Percentiles rank a stretch among this genome's conserved stretches.
Conservation (phyloP, 345 rosid species). For the Toxicodendron radicans region DNA sequence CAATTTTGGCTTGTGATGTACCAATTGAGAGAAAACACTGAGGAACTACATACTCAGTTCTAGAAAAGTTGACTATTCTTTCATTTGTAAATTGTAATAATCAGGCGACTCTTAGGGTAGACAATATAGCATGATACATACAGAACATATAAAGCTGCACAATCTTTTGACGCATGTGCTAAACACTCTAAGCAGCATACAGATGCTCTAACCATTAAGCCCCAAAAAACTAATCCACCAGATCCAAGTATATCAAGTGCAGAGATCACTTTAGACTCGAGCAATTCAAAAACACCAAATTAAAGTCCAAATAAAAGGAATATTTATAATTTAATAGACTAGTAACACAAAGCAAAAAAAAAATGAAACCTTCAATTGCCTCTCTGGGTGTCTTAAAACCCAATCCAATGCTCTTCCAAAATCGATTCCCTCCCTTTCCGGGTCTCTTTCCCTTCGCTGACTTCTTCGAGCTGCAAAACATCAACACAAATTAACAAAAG, state of each 20-base stretch:
- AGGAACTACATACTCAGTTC: neutral
- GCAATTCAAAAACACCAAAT: too few relatives aligned
- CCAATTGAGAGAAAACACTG: too few relatives aligned
- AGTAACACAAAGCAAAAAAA: neutral
- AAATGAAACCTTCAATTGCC: conserved; percentile 66
- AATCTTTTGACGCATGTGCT: too few relatives aligned
- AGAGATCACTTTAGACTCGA: too few relatives aligned
- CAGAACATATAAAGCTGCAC: neutral
- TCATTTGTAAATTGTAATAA: too few relatives aligned
- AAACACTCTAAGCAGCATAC: neutral
- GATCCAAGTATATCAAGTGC: too few relatives aligned
- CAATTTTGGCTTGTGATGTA: neutral
- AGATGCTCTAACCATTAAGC: neutral
- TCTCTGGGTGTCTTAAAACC: conserved; percentile 96
- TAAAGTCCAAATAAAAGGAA: neutral
- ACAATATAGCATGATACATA: neutral
- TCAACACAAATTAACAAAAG: neutral
- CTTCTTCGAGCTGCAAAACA: conserved; percentile 62
- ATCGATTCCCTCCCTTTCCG: conserved; percentile 91
- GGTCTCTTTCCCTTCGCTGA: conserved; percentile 89
- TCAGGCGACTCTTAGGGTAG: too few relatives aligned
- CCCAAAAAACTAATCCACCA: neutral
- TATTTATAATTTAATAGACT: neutral
- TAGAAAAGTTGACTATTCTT: too few relatives aligned
- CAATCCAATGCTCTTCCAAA: conserved; percentile 82